A percentile compares a stretch with the other conserved stretches of the same genome.
Evolutionary conservation across 2,329 filamentous ascomycete species (phyloP).

Genomic region (Nakataea oryzae): DNA sequence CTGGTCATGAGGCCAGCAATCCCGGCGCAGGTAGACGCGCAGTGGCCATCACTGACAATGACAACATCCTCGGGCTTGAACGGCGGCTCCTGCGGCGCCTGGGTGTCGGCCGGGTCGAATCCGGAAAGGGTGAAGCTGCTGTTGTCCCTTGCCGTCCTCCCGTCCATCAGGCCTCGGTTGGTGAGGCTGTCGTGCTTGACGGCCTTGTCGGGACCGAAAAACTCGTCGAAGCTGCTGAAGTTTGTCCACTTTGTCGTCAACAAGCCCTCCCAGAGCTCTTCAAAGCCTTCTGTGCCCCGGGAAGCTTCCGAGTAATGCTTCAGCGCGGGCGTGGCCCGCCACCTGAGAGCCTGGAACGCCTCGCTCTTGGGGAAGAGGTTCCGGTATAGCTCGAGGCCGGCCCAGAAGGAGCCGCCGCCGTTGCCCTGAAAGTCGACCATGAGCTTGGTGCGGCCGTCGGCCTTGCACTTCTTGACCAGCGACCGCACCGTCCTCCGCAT

Average conservation of each 20-base stretch:
- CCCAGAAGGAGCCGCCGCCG: conserved; percentile 45
- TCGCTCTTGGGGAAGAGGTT: conserved; percentile 35
- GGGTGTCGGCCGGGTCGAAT: neutral
- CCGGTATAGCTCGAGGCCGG: conserved; percentile 52
- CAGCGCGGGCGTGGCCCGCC: neutral
- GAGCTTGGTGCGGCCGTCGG: conserved; percentile 45
- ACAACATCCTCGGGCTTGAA: conserved; percentile 9
- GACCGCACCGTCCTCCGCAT: conserved; percentile 22
- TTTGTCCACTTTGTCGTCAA: neutral
- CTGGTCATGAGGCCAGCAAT: conserved; percentile 16
- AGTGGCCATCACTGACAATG: conserved; percentile 13
- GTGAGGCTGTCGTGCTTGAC: neutral
- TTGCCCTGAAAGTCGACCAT: conserved; percentile 50
- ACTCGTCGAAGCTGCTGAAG: neutral
- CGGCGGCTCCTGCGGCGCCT: neutral
- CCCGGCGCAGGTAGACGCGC: conserved; percentile 14
- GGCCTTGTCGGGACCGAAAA: neutral
- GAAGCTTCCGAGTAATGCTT: neutral
- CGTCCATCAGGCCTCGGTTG: neutral
- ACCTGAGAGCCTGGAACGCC: neutral
- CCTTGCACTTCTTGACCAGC: conserved; percentile 23
- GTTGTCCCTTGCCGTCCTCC: conserved; percentile 4
- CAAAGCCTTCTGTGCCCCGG: neutral
- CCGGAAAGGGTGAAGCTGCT: conserved; percentile 3
- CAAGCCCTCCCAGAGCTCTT: neutral